Evolutionary conservation across 495 filamentous ascomycete genomes (phyloP).

Genomic region (Penicillium turbatum): DNA sequence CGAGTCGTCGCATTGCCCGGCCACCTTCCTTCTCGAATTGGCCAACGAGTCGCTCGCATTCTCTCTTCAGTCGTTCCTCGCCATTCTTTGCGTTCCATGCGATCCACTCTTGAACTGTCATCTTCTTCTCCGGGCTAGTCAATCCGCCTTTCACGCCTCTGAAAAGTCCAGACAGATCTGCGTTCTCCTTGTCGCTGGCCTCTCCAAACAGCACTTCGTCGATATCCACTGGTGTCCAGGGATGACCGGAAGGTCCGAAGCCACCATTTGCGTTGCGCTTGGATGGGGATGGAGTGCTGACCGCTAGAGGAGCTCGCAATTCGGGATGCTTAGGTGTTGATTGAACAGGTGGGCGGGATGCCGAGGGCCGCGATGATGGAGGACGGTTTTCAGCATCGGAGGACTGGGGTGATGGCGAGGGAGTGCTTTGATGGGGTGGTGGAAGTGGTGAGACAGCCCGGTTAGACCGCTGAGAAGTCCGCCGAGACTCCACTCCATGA

Average conservation of each 20-base stretch:
- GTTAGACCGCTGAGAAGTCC: conserved; percentile 10
- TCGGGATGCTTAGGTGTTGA: conserved; percentile 42
- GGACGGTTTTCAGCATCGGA: conserved; percentile 80
- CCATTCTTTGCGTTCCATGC: conserved; percentile 70
- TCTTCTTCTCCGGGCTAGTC: conserved; percentile 72
- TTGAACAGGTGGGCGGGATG: conserved; percentile 27
- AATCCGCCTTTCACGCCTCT: conserved; percentile 54
- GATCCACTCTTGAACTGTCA: conserved; percentile 95
- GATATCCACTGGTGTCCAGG: conserved; percentile 72
- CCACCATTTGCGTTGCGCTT: conserved; percentile 57
- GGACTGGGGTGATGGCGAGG: conserved; percentile 64
- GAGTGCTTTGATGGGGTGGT: conserved; percentile 33
- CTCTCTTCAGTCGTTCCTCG: conserved; percentile 69
- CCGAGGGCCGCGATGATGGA: conserved; percentile 56
- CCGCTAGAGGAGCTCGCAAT: conserved; percentile 44
- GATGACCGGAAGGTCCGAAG: conserved; percentile 52
- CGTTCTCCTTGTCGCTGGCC: conserved; percentile 53
- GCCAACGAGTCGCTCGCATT: conserved; percentile 76
- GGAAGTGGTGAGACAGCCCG: conserved; percentile 34
- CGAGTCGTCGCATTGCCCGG: conserved; percentile 68
- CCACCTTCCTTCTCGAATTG: conserved; percentile 78
- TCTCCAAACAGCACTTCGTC: conserved; percentile 51
- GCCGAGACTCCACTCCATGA: conserved; percentile 9
- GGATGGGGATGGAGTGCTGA: conserved; percentile 63
- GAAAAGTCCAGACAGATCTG: conserved; percentile 39